Evolutionary conservation across 2,329 filamentous ascomycete genomes (phyloP), one percentile per base, ranked within the genome.

Genomic region (Curvularia lunata): DNA sequence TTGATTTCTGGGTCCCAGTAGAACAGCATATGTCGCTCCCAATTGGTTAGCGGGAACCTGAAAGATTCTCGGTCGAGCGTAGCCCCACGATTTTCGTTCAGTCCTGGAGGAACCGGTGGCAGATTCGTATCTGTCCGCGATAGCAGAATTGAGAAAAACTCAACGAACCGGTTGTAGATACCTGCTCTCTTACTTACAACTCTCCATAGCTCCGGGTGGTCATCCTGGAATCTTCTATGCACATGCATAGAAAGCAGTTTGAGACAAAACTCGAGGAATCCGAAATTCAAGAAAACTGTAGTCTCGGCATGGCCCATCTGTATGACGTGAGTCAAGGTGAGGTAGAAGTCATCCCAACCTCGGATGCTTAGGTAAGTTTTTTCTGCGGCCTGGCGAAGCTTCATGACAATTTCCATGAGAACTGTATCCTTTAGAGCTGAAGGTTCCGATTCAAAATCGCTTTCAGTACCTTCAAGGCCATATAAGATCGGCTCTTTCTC

Each of bases 321-420:
- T 21, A 61, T 62, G 3, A 77, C 23, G 37, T 75, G 68, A 37
- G 59, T 71, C 13, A 77, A 48, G 9, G 69, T 68, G 30, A 71
- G 54, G 45, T 76, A 77, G 45, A 73, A 62, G 48, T 77, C 75
- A 38, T 77, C 74, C 75, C 75, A 77, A 21, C 68, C 73, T 21
- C 70, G 70, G 13, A 63, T 45, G 48, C 58, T 55, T 34, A 65
- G 54, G 10, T 58, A 62, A 4, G 66, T 70, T n/a, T 69, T 60
- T n/a, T 68, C 55, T 16, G 64, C 67, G n/a, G 71, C 61, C 2
- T 46, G 38, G 19, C 62, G 57, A 8, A 77, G 52, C 37, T 64
- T 66, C n/a, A 42, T 49, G 2, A 57, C 51, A 13, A 75, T 52
- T 3, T 56, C 59, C 5, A 41, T 37, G 16, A 77, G 60, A 3